These are phyloP conservation scores for Aspergillus proliferans DNA, from an alignment of 2,329 filamentous ascomycete species.

Conservation along the genomic window DNA sequence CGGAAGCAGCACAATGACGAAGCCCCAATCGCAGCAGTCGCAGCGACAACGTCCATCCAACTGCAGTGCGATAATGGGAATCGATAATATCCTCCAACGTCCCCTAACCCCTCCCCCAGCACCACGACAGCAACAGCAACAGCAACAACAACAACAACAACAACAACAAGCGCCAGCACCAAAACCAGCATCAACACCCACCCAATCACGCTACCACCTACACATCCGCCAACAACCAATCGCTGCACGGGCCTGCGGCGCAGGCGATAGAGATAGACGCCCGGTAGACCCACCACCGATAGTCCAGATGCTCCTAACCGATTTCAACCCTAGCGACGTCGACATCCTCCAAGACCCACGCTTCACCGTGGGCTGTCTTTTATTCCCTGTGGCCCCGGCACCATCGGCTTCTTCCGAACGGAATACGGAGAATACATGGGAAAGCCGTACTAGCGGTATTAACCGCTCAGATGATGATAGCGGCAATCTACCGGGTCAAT, in stretches of 20 bases:
- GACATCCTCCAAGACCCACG: slow-evolving; percentile 34
- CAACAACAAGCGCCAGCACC: slow-evolving; percentile 10
- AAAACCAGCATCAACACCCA: slow-evolving; percentile 16
- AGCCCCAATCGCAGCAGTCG: slow-evolving; percentile 8
- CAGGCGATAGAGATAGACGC: slow-evolving; percentile 42
- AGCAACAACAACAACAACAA: not conserved
- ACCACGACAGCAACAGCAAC: slow-evolving; percentile 5
- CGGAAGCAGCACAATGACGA: slow-evolving; percentile 3
- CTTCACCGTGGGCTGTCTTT: slow-evolving; percentile 40
- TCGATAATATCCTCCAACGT: slow-evolving; percentile 33
- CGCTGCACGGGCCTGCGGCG: slow-evolving; percentile 41
- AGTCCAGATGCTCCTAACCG: slow-evolving; percentile 39
- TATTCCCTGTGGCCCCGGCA: slow-evolving; percentile 29
- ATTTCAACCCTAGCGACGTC: slow-evolving; percentile 38
- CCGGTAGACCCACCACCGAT: slow-evolving; percentile 44
- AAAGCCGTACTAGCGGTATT: slow-evolving; percentile 6
- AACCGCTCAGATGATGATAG: slow-evolving; percentile 1
- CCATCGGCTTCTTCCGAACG: slow-evolving; percentile 3
- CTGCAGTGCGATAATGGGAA: slow-evolving; percentile 30
- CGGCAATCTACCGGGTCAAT: slow-evolving; percentile 13
- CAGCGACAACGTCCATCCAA: slow-evolving; percentile 9
- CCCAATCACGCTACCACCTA: slow-evolving; percentile 29
- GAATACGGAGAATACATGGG: not conserved
- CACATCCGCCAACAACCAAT: slow-evolving; percentile 43
- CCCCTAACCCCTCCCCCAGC: slow-evolving; percentile 15